Evolutionary conservation across 257 asterid genomes (phyloP), one percentile per base, ranked within the genome.

Genomic region (Coffea eugenioides): DNA sequence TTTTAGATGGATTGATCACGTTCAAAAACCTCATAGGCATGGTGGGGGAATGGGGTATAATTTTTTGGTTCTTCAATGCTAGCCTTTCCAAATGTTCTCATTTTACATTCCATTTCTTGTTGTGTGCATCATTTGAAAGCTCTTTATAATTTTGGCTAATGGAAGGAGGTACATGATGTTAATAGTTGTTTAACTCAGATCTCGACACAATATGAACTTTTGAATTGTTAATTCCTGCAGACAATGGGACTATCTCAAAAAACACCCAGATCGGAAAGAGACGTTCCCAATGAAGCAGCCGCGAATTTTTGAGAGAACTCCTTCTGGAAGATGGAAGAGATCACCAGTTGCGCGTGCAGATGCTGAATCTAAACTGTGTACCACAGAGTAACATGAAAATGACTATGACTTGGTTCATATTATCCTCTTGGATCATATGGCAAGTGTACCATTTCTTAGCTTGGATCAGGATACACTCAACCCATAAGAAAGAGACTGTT

Each of bases 181-280:
- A 70, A 21, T 73, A 10, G 51, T 57, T 0, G 25, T 18, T 57
- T 21, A 2, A 7, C 62, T 21, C 23, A 18, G 27, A 21, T 59
- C 12, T 59, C 21, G 23, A 59, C 23, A 18, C 36, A 41, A 16
- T 75, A 15, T 8, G 5, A 45, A 20, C 36, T 72, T 36, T 21
- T 15, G 41, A 74, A n/a, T 0, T 20, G 6, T 80, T 31, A 39
- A 82, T 79, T 83, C 14, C 2, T 76, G 10, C 88, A 95, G 99
- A 91, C 86, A 82, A 75, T 90, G 93, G 91, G 93, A 83, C 76
- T 93, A 95, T 86, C 82, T 93, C 85, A 88, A 90, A 81, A 82
- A 80, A 76, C 90, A 93, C 80, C 97, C 97, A 3, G 84, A 88
- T 74, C 93, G 97, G 97, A 83, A 89, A 79, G 90, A 88, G 74